Evolutionary conservation across 495 filamentous ascomycete genomes (phyloP).

Genomic region (Penicillium antarcticum): DNA sequence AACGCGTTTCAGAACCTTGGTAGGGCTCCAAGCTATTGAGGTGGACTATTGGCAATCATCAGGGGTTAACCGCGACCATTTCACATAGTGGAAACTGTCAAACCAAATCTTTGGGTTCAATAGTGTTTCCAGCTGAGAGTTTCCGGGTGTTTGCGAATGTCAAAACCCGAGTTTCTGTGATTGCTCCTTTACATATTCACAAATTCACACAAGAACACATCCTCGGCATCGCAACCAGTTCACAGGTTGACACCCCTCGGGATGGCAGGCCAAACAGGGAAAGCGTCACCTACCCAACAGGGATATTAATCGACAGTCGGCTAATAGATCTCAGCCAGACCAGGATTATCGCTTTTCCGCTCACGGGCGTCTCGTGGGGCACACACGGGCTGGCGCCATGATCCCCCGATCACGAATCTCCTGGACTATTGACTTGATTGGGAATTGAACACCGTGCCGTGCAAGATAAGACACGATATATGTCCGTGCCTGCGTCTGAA

Average conservation of each 20-base stretch:
- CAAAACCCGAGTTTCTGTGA: too few relatives aligned
- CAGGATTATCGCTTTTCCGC: conserved; percentile 4
- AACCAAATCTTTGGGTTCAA: conserved; percentile 23
- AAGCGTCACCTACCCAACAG: conserved; percentile 1
- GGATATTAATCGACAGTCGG: conserved; percentile 1
- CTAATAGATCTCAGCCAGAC: background rate
- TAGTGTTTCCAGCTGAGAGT: conserved; percentile 4
- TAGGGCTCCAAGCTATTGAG: conserved; percentile 9
- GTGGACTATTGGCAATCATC: conserved; percentile 24
- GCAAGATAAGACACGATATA: too few relatives aligned
- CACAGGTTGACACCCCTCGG: background rate
- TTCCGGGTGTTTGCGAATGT: background rate
- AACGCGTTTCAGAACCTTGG: conserved; percentile 13
- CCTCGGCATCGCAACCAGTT: too few relatives aligned
- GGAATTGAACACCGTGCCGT: too few relatives aligned
- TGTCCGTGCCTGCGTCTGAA: too few relatives aligned
- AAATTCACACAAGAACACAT: too few relatives aligned
- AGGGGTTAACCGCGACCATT: conserved; percentile 14
- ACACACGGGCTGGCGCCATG: conserved; percentile 9
- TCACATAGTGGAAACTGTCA: conserved; percentile 14
- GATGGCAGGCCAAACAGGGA: conserved; percentile 1
- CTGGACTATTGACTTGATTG: conserved; percentile 2
- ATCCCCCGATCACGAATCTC: conserved; percentile 9
- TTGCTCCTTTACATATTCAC: too few relatives aligned
- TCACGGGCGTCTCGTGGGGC: conserved; percentile 11